Evolutionary conservation across 495 filamentous ascomycete genomes (phyloP), one percentile per base, ranked within the genome.

Genomic region (Jackrogersella minutella): DNA sequence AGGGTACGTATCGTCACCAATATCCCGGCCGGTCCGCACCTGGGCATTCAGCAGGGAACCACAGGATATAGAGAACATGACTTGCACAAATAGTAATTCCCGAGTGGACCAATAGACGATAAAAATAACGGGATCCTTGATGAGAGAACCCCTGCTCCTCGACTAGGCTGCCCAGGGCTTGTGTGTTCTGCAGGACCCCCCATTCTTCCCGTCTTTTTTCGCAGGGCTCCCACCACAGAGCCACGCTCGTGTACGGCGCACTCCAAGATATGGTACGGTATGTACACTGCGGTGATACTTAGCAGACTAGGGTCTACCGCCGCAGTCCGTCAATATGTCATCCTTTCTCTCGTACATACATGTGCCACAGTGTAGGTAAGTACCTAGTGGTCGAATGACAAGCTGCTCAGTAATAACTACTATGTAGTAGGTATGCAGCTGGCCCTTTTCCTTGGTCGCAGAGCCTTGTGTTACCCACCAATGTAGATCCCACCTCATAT

Each of bases 391-490:
- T 60, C 39, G 63, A 66, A 60, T 66, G 63, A 66, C 63, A 50
- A 54, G 55, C 60, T 41, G 56, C 49, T 66, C 63, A 66, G 53
- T 58, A 60, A 52, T 51, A 58, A 50, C 51, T 37, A 64, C 43
- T 31, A 53, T 62, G 57, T 53, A 54, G 19, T 37, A 66, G 51
- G 63, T 60, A 55, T 60, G 59, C 51, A 64, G 66, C 66, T 64
- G 56, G 56, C 50, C 60, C 49, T 64, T 63, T 58, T 58, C 30
- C 50, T 69, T 60, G 61, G 66, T 64, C 53, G 60, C 66, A 64
- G 51, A 70, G 67, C 67, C 67, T 62, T 66, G 67, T 70, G 67
- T 44, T 58, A 70, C 67, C 67, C 62, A 70, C 67, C 58, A 58
- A 49, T 47, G 62, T 36, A 58, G 62, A 66, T 70, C 67, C 67